phyloP scores from a whole-genome alignment of 768 basidiomycete genomes.

The Leucocoprinus leucothites region DNA sequence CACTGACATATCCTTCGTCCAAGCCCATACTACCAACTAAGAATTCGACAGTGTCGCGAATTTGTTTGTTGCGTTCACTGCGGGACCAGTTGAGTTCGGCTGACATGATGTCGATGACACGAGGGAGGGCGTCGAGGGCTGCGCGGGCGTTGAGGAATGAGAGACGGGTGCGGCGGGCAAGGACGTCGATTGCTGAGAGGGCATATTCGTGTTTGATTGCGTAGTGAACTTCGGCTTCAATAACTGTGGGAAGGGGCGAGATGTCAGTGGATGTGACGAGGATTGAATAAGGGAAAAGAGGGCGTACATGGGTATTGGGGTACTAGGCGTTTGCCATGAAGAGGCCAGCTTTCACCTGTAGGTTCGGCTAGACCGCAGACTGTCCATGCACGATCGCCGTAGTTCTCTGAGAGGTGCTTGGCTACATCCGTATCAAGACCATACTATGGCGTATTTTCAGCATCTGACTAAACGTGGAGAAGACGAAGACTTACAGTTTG shows the following conservation, averaged over 20 bases:
- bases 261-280: no score
- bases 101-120: constrained; percentile 89
- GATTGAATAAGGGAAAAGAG: constrained; percentile 1
- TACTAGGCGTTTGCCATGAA: constrained; percentile 74
- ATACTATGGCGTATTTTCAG: constrained; percentile 47
- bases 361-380: constrained; percentile 78
- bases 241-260: no score
- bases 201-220: constrained; percentile 91
- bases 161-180: constrained; percentile 87
- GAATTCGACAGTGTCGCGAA: constrained; percentile 58
- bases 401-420: constrained; percentile 88
- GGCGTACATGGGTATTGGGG: constrained; percentile 72
- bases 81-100: constrained; percentile 78
- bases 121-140: constrained; percentile 79
- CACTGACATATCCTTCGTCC: constrained; percentile 42
- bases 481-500: constrained; percentile 56
- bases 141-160: constrained; percentile 91
- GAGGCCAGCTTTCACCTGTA: constrained; percentile 80
- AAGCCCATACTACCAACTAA: constrained; percentile 88
- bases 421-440: constrained; percentile 91
- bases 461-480: constrained; percentile 21
- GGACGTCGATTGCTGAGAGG: constrained; percentile 86
- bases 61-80: constrained; percentile 55
- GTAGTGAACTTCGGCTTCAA: constrained; percentile 92
- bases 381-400: constrained; percentile 96